Base-by-base conservation (phyloP, 2,329 filamentous ascomycete species). In the Dissoconium aciculare region DNA sequence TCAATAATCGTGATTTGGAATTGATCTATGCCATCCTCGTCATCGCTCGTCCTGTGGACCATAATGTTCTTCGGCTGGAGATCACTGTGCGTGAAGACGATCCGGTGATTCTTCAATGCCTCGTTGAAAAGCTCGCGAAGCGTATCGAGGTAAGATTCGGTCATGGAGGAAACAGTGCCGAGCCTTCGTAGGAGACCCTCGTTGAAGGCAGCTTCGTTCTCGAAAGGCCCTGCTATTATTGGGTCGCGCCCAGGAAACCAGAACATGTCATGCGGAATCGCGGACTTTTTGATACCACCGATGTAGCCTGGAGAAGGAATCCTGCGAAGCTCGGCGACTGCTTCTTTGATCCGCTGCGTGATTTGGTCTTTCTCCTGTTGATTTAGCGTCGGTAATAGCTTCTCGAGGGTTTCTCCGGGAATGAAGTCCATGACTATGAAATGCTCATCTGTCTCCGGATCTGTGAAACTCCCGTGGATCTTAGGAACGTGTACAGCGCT, bases 361-460 rank as follows among this genome's bases (percentile, higher is more conserved):
- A 43, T 15, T 16, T 34, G 27, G 3, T 29, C 5, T 28, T 37
- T 37, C 26, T 44, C 40, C 5, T 15, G 9, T n/a, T 15, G 4
- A 9, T 23, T 33, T n/a, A 44, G 28, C 13, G 26, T 33, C 26
- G 27, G 23, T 19, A 32, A 32, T 9, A 37, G 11, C 4, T 26
- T 25, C 15, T 24, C 14, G n/a, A 42, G 40, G 6, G 21, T 30
- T 12, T 32, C 15, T n/a, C 38, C 41, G 24, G 33, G n/a, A 11
- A 42, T 31, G 27, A 36, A 30, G 15, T 44, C 33, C 35, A 44
- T 44, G 14, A 39, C 26, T n/a, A 44, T 38, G 28, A 38, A 41
- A 13, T 30, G 28, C 12, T 5, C 21, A 3, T 15, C 11, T 10
- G 31, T 34, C 11, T 24, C 25, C 15, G 21, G 31, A 3, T 39